phyloP scores from a whole-genome alignment of 768 basidiomycete genomes.

The Kwoniella bestiolae region DNA sequence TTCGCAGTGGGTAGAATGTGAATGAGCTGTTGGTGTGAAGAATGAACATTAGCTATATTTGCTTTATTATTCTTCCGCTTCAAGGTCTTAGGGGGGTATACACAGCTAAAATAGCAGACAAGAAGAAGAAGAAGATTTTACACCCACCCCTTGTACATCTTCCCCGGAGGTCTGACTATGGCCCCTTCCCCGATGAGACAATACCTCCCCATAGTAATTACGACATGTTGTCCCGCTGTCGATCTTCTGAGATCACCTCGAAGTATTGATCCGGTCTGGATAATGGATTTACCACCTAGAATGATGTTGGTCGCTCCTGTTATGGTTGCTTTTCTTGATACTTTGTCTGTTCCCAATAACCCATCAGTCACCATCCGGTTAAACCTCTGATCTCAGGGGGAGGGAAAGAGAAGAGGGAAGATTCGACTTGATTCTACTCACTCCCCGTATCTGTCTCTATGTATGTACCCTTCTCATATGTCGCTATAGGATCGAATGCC shows the following conservation, averaged over 20 bases:
- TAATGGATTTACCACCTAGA: constrained; percentile 94
- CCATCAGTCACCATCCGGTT: not conserved
- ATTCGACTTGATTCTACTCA: constrained; percentile 16
- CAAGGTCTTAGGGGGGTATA: too few relatives aligned
- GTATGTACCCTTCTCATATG: constrained; percentile 47
- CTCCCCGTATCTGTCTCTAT: constrained; percentile 53
- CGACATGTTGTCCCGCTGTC: constrained; percentile 88
- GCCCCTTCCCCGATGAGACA: constrained; percentile 88
- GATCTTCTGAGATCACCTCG: constrained; percentile 90
- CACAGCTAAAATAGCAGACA: too few relatives aligned
- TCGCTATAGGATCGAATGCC: constrained; percentile 47
- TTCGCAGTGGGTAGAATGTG: constrained; percentile 97
- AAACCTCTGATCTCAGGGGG: not conserved
- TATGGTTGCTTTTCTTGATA: constrained; percentile 87
- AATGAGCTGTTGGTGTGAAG: constrained; percentile 46
- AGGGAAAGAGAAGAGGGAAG: constrained; percentile 1
- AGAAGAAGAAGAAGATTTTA: not conserved
- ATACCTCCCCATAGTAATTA: constrained; percentile 90
- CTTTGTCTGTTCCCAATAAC: constrained; percentile 67
- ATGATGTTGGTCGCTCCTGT: constrained; percentile 95
- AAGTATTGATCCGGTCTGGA: constrained; percentile 80
- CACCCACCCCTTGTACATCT: constrained; percentile 59
- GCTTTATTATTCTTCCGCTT: too few relatives aligned
- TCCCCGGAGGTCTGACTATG: constrained; percentile 66
- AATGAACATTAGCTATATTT: not conserved